Conservation (phyloP, 345 rosid genomes). For the Chamaenerion angustifolium region DNA sequence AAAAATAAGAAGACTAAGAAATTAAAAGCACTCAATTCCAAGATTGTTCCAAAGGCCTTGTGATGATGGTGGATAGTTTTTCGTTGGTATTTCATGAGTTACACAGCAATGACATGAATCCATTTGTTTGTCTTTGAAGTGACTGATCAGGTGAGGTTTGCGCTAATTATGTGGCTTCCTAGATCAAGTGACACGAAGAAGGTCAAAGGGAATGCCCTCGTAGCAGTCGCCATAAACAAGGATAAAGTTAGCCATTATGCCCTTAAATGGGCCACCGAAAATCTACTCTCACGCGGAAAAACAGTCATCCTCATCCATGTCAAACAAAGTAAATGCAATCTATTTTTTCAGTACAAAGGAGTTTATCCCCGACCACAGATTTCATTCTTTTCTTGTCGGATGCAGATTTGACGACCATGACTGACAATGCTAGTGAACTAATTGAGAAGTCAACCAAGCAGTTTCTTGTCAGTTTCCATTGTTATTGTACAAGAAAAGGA, state of each 20-base stretch:
- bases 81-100: no score
- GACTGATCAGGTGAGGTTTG: neutral
- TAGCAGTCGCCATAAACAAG: constrained; percentile 73
- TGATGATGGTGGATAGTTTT: no score
- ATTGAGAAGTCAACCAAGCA: constrained; percentile 36
- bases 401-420: constrained; percentile 1
- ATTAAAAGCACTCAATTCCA: no score
- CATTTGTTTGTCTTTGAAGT: no score
- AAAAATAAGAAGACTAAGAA: no score
- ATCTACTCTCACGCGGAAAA: constrained; percentile 58
- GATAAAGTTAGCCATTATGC: constrained; percentile 85
- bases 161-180: constrained; percentile 17
- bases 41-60: no score
- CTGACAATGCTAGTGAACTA: constrained; percentile 10
- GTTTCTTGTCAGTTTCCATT: constrained; percentile 65
- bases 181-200: constrained; percentile 21
- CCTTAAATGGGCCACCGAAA: constrained; percentile 70
- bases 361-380: no score
- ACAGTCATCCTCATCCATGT: constrained; percentile 68
- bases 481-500: constrained; percentile 80
- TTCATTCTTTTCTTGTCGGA: neutral
- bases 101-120: no score
- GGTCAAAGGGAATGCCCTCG: constrained; percentile 33
- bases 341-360: neutral
- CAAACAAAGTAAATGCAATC: constrained; percentile 8